A percentile compares a stretch with the other conserved stretches of the same genome.
Evolutionary conservation across 1,284 basidiomycete species (phyloP).

Genomic region (Ustilago loliicola): DNA sequence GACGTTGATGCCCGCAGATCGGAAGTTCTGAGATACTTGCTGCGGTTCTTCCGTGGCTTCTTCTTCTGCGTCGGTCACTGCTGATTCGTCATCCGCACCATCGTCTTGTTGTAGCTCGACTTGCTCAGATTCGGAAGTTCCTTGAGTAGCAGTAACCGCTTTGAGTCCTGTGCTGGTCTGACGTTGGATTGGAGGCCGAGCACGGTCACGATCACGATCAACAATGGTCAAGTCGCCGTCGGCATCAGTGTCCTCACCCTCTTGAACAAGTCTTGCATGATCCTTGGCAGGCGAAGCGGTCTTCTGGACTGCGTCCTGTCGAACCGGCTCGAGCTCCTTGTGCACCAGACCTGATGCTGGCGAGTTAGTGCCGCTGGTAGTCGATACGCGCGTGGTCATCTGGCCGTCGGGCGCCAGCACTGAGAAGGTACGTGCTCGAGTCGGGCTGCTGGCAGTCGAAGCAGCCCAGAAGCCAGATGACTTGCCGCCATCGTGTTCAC

Average conservation of each 20-base stretch:
- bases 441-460: constrained; percentile 37
- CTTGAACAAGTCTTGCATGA: not conserved
- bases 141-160: not conserved
- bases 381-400: constrained; percentile 4
- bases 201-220: constrained; percentile 30
- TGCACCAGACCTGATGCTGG: constrained; percentile 49
- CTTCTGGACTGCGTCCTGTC: constrained; percentile 10
- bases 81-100: not conserved
- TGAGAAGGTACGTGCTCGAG: constrained; percentile 35
- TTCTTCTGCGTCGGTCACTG: constrained; percentile 3
- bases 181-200: constrained; percentile 15
- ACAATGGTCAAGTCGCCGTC: constrained; percentile 50
- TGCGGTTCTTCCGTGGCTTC: not conserved
- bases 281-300: constrained; percentile 17
- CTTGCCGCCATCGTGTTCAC: constrained; percentile 17
- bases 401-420: constrained; percentile 19
- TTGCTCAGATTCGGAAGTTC: not conserved
- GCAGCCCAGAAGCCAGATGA: constrained; percentile 31
- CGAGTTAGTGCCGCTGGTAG: constrained; percentile 55
- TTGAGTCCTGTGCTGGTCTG: constrained; percentile 19
- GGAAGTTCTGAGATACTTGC: constrained; percentile 27
- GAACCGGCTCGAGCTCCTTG: constrained; percentile 17
- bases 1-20: constrained; percentile 58
- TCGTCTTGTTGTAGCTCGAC: not conserved
- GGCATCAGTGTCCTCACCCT: constrained; percentile 19